Evolutionary conservation across 176 grass and related monocot species (phyloP).

Genomic region (Elaeis guineensis): DNA sequence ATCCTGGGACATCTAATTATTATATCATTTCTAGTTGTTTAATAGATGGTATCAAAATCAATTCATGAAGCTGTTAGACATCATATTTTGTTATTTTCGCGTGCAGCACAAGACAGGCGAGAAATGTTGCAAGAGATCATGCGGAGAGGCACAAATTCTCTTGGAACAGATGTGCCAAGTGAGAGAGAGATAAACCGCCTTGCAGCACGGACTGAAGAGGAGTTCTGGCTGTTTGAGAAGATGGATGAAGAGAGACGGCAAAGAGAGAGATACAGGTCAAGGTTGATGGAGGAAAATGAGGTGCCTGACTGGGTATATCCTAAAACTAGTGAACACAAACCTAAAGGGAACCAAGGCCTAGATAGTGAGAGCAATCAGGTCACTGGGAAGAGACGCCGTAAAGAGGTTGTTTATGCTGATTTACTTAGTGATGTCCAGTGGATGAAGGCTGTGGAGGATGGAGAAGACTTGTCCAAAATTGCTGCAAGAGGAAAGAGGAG

Average conservation of each 20-base stretch:
- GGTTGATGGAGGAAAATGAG: slow-evolving; percentile 84
- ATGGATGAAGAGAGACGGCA: slow-evolving; percentile 98
- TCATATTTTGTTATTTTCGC: slow-evolving; percentile 15
- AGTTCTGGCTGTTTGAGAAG: slow-evolving; percentile 98
- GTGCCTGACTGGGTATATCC: slow-evolving; percentile 88
- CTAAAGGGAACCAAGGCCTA: slow-evolving; percentile 27
- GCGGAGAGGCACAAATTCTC: slow-evolving; percentile 81
- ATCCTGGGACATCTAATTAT: no score
- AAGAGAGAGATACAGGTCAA: slow-evolving; percentile 74
- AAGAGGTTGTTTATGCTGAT: slow-evolving; percentile 93
- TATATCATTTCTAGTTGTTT: no score
- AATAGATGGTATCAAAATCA: no score
- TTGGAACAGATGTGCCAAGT: slow-evolving; percentile 94
- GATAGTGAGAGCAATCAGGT: slow-evolving; percentile 35
- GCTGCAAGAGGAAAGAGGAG: slow-evolving; percentile 55
- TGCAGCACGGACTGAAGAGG: slow-evolving; percentile 73
- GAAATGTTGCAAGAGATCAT: slow-evolving; percentile 91
- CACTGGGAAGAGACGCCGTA: slow-evolving; percentile 60
- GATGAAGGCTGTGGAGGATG: slow-evolving; percentile 73
- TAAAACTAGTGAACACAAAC: slow-evolving; percentile 30
- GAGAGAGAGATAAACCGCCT: slow-evolving; percentile 95
- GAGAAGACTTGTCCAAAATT: slow-evolving; percentile 58
- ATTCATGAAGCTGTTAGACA: not conserved
- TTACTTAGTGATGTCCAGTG: slow-evolving; percentile 67
- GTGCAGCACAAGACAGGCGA: slow-evolving; percentile 83